These are phyloP conservation scores for Pezicula radicicola DNA, from an alignment of 2,329 filamentous ascomycete genomes.

Conservation along the genomic window DNA sequence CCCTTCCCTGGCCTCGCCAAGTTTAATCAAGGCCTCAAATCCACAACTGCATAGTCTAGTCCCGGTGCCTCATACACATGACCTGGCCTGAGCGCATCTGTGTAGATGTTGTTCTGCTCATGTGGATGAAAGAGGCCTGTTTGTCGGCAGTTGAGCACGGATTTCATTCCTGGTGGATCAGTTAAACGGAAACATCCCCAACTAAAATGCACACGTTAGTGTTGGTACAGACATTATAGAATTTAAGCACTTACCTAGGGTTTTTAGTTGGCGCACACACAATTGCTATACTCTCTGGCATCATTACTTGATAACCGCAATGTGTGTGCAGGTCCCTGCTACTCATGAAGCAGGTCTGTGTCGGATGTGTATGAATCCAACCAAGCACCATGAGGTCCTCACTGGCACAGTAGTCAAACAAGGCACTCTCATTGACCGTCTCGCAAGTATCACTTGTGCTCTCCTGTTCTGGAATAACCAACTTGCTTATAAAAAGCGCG, in stretches of 20 bases:
- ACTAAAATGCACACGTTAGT: conserved; percentile 39
- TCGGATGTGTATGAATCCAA: conserved; percentile 98
- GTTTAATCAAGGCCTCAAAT: conserved; percentile 42
- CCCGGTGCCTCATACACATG: conserved; percentile 57
- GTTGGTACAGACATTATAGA: neutral
- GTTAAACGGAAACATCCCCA: conserved; percentile 93
- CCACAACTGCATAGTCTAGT: conserved; percentile 61
- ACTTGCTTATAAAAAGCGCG: conserved; percentile 83
- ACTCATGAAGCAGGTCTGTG: conserved; percentile 97
- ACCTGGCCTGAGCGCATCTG: conserved; percentile 44
- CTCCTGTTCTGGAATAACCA: conserved; percentile 88
- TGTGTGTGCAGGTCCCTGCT: conserved; percentile 92
- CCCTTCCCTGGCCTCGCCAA: conserved; percentile 53
- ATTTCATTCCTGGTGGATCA: conserved; percentile 83
- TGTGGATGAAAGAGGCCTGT: conserved; percentile 83
- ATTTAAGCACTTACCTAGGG: conserved; percentile 58
- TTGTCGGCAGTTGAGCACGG: conserved; percentile 77
- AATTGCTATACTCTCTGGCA: conserved; percentile 94
- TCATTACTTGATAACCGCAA: conserved; percentile 91
- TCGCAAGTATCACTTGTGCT: conserved; percentile 93
- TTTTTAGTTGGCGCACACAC: conserved; percentile 85
- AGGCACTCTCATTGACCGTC: conserved; percentile 77
- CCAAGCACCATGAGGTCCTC: conserved; percentile 84
- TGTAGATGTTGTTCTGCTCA: conserved; percentile 32
- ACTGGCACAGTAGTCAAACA: conserved; percentile 86